Evolutionary conservation across 352 stramenopile species (phyloP).

Genomic region (Phytopythium montanum): DNA sequence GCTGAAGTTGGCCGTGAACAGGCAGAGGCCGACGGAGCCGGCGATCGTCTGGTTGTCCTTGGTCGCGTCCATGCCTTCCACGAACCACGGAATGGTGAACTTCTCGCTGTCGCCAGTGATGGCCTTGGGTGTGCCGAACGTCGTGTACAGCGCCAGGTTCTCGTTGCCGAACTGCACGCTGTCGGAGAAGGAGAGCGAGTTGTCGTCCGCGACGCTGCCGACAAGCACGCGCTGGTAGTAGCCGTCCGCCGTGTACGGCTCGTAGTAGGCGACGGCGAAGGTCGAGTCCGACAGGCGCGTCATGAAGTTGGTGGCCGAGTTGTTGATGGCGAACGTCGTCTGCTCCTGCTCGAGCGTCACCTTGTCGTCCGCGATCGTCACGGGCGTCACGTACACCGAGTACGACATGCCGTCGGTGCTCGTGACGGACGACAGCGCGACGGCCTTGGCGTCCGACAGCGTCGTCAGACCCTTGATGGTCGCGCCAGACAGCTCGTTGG

Average conservation of each 20-base stretch:
- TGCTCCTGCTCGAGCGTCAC: slow-evolving; percentile 39
- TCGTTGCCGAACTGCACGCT: slow-evolving; percentile 56
- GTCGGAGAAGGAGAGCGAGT: slow-evolving; percentile 52
- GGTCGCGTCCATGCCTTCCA: slow-evolving; percentile 33
- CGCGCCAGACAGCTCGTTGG: slow-evolving; percentile 47
- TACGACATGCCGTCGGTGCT: slow-evolving; percentile 31
- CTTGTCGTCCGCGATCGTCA: slow-evolving; percentile 38
- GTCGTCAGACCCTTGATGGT: slow-evolving; percentile 62
- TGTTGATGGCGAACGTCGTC: slow-evolving; percentile 47
- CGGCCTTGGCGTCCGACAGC: slow-evolving; percentile 50
- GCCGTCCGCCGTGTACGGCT: slow-evolving; percentile 41
- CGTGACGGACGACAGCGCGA: slow-evolving; percentile 50
- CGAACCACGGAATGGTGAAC: slow-evolving; percentile 70
- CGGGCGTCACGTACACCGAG: slow-evolving; percentile 41
- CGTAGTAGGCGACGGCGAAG: slow-evolving; percentile 68
- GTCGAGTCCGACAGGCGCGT: slow-evolving; percentile 53
- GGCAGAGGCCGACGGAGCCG: slow-evolving; percentile 48
- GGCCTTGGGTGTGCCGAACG: slow-evolving; percentile 51
- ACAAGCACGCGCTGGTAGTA: slow-evolving; percentile 67
- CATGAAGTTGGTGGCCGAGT: slow-evolving; percentile 66
- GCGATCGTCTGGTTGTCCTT: slow-evolving; percentile 44
- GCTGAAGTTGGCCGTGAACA: slow-evolving; percentile 42
- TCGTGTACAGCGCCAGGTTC: slow-evolving; percentile 33
- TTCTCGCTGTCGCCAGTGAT: slow-evolving; percentile 61
- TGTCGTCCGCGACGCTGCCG: slow-evolving; percentile 40